Evolutionary conservation across 129 eudicot genomes (phyloP), one percentile per base, ranked within the genome.

Genomic region (Lactuca sativa): DNA sequence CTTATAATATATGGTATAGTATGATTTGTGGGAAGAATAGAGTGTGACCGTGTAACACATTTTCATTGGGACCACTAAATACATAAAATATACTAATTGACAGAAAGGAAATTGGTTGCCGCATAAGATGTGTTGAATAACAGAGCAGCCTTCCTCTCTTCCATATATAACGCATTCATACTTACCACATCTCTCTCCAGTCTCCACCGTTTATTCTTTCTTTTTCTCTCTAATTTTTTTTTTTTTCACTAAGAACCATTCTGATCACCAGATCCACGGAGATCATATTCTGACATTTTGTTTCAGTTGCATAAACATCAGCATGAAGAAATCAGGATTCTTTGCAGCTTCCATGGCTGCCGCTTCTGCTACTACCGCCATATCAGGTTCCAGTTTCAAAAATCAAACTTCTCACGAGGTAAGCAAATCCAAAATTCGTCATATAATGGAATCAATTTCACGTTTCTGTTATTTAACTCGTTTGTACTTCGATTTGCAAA

Each of bases 291-390:
- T 34, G 4, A 33, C 65, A 31, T 25, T 56, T 57, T 30, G 36
- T 9, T 30, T 57, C 62, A 18, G 3, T 11, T 57, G 15, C 37
- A 57, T 4, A 57, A 32, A 25, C 38, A 60, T 60, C 65, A 13
- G 4, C 21, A 77, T 70, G 82, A 77, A 70, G 82, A 77, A 77
- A 58, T 65, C 77, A 6, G 82, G 77, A 21, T 37, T 77, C 43
- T 13, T 56, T 7, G 77, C 72, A 5, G 82, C 82, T n/a, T 70
- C 82, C 34, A 74, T 62, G 38, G 82, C 82, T 58, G 74, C 80
- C 64, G 68, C 72, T 60, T 69, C 72, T 14, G 49, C 76, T n/a
- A 62, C 81, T 18, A 25, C 66, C 11, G 71, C 72, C 61, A 16
- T 58, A 1, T 70, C 82, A 9, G 74, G 59, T 59, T 62, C 82